Evolutionary conservation across 176 grass and related monocot genomes (phyloP), one percentile per base, ranked within the genome.

Genomic region (Phragmites australis): DNA sequence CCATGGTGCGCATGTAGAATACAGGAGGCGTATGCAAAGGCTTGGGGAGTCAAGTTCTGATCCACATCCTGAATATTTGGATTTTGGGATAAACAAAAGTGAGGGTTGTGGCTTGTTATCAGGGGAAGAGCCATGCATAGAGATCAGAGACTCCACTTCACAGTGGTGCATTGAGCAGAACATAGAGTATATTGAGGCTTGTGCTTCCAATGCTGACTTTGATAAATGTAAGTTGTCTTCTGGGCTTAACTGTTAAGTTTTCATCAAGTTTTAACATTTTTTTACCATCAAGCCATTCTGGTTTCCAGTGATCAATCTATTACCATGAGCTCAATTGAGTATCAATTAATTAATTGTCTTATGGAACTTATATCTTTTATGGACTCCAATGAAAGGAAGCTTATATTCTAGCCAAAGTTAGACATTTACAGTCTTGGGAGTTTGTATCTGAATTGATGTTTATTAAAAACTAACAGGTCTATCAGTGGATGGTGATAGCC

Each of bases 171-270:
- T 85, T 63, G 80, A 93, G 29, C 85, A 95, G 64, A 93, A 91
- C 75, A 94, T 99, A 29, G 96, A 99, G 84, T 99, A 89, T 57
- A 74, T 99, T 45, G 92, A 99, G 81, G 88, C 96, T 60, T 99
- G 96, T 82, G 92, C 90, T 84, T 93, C 86, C 21, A 89, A 87
- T 82, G 51, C 81, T 34, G 88, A 98, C 82, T 98, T 94, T 65
- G 96, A 99, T 89, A 99, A 93, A 82, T 95, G 96, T 99, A 86
- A 91, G 69, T 60, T 48, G 3, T 77, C 42, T 40, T 41, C 14
- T 64, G 22, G 14, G 37, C 3, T 83, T 66, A 62, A 39, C 21
- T 74, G 2, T 78, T 23, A 26, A 47, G 5, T 77, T 29, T 16
- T 53, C 48, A 44, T 51, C 60, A 65, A 52, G 45, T 79, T 79